Evolutionary conservation across 2,329 filamentous ascomycete species (phyloP), one percentile per base, ranked within the genome.

Genomic region (Talaromyces atroroseus): DNA sequence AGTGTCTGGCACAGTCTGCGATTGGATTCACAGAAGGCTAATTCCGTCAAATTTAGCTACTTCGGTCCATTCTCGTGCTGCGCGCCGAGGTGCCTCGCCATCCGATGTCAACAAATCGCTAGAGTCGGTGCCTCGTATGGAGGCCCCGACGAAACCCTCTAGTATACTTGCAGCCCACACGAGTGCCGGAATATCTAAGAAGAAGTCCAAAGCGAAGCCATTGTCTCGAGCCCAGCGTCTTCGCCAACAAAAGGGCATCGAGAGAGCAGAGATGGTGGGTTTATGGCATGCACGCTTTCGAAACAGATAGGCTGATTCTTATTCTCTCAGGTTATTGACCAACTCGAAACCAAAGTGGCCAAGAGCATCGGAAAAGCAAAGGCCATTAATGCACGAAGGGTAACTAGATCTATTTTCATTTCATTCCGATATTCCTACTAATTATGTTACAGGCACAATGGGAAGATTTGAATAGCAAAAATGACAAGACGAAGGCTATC

Each of bases 61-160:
- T 49, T 80, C 80, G 2, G 61, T 76, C 16, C 80, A 81, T 65
- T 84, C 83, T 50, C 81, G 83, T 56, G 82, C 82, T 55, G 81
- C 81, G 38, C 78, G 82, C 61, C 77, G 83, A 63, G 82, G 77
- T 59, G 75, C 72, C 53, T 82, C 80, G 5, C 82, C 82, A 20
- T 78, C 79, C 53, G 68, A 80, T 59, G 65, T 79, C 49, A 77
- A 81, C 67, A 80, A 79, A 64, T 78, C 78, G 45, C 64, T 81
- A 51, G 74, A 66, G 56, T 66, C 73, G 45, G 64, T 69, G 62
- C 74, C 76, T 46, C 69, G 76, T 58, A 71, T 67, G 16, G 72
- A 71, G 54, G 65, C 74, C 51, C 65, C 73, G 47, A 61, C 69
- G 52, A 72, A 71, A 61, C 71, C 73, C 36, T 71, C 75, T 42